Conservation (phyloP, 2,329 filamentous ascomycete genomes). For the Fusarium falciforme region DNA sequence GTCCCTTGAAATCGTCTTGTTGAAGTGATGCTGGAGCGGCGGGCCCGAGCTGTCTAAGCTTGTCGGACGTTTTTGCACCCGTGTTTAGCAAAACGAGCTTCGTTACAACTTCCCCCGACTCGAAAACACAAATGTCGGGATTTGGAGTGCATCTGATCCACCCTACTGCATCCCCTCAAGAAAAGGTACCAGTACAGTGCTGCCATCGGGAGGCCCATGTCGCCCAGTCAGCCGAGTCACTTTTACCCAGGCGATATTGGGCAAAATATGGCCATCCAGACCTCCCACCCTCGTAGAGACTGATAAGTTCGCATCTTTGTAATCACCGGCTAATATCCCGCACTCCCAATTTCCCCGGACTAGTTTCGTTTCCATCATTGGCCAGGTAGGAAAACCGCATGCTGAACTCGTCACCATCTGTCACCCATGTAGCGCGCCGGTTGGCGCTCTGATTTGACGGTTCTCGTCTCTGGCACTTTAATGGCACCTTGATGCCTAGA, state of each 20-base stretch:
- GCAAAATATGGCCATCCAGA: neutral
- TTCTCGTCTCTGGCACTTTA: neutral
- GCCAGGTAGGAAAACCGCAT: conserved; percentile 18
- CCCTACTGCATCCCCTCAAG: neutral
- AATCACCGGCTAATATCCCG: conserved; percentile 25
- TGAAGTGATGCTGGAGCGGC: neutral
- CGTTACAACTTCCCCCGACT: neutral
- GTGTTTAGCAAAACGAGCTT: neutral
- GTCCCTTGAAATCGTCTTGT: neutral
- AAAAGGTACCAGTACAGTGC: neutral
- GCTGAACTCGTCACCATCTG: conserved; percentile 24
- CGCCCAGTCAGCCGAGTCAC: conserved; percentile 8
- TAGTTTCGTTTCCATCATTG: conserved; percentile 10
- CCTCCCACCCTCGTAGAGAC: neutral
- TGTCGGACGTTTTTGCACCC: neutral
- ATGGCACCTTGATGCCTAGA: neutral
- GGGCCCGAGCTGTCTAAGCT: neutral
- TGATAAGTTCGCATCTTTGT: conserved; percentile 9
- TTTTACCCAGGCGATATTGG: conserved; percentile 16
- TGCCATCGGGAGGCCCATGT: conserved; percentile 13
- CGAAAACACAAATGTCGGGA: neutral
- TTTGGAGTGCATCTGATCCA: neutral
- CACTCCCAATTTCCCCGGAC: conserved; percentile 16
- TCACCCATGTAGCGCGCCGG: neutral
- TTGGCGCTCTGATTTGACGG: neutral